Conservation (phyloP, 2,329 filamentous ascomycete species). For the Calonectria ilicicola region DNA sequence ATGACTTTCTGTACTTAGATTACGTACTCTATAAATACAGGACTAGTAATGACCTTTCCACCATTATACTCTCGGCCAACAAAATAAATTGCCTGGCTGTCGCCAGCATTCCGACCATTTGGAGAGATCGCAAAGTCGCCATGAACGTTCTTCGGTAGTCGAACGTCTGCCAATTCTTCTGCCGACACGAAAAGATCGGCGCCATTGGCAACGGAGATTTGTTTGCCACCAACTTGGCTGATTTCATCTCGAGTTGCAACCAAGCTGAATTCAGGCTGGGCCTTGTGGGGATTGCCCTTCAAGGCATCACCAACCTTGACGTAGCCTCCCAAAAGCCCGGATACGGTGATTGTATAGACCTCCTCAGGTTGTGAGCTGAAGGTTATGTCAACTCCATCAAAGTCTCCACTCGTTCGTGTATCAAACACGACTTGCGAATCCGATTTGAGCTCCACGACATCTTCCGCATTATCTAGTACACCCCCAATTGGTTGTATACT, state of each 20-base stretch:
- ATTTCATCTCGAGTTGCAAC: conserved; percentile 25
- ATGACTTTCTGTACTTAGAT: neutral
- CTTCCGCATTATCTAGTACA: conserved; percentile 38
- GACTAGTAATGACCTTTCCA: conserved; percentile 12
- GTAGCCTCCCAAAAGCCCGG: conserved; percentile 43
- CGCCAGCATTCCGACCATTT: neutral
- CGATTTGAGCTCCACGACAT: conserved; percentile 22
- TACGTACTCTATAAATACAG: neutral
- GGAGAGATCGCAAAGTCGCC: conserved; percentile 23
- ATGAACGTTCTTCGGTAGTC: conserved; percentile 36
- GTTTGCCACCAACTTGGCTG: conserved; percentile 27
- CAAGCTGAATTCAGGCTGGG: conserved; percentile 39
- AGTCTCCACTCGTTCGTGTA: conserved; percentile 46
- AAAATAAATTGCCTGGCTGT: conserved; percentile 9
- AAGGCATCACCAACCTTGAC: conserved; percentile 46
- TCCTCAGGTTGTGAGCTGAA: conserved; percentile 8
- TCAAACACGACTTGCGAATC: conserved; percentile 35
- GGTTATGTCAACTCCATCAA: conserved; percentile 44
- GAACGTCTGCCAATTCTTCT: conserved; percentile 33
- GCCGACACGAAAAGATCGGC: conserved; percentile 41
- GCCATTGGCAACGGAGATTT: conserved; percentile 35
- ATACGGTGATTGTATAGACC: conserved; percentile 31
- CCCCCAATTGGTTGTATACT: conserved; percentile 41
- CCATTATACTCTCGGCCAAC: conserved; percentile 3
- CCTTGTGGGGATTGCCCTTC: conserved; percentile 43